phyloP scores from a whole-genome alignment of 2,329 filamentous ascomycete species.

The Akanthomyces muscarius region DNA sequence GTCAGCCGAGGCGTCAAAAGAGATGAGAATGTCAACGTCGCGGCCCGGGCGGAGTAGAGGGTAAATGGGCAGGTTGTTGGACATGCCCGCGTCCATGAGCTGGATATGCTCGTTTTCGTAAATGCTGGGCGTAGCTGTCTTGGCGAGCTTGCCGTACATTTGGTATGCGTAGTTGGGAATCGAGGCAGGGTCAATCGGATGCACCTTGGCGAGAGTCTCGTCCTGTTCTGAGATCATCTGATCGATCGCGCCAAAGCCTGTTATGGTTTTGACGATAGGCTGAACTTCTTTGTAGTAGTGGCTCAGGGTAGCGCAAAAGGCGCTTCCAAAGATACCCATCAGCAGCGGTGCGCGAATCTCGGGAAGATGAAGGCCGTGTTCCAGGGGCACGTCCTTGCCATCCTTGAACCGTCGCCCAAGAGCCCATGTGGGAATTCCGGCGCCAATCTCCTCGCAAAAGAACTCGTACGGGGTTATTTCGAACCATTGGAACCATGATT shows the following conservation, averaged over 20 bases:
- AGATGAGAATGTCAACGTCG: slow-evolving; percentile 83
- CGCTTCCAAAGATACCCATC: slow-evolving; percentile 93
- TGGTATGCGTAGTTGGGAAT: slow-evolving; percentile 87
- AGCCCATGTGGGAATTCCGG: slow-evolving; percentile 93
- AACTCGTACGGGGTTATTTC: slow-evolving; percentile 94
- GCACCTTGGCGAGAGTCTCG: slow-evolving; percentile 82
- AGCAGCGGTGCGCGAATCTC: slow-evolving; percentile 80
- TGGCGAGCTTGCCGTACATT: slow-evolving; percentile 70
- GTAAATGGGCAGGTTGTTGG: slow-evolving; percentile 95
- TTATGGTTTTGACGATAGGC: slow-evolving; percentile 71
- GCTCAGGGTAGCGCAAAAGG: slow-evolving; percentile 90
- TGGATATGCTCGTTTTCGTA: slow-evolving; percentile 68
- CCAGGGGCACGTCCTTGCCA: slow-evolving; percentile 52
- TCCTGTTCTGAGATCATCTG: slow-evolving; percentile 77
- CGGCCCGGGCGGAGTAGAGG: slow-evolving; percentile 84
- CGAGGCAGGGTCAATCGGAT: slow-evolving; percentile 86
- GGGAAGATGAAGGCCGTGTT: slow-evolving; percentile 67
- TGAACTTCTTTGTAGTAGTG: slow-evolving; percentile 94
- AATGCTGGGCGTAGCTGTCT: slow-evolving; percentile 73
- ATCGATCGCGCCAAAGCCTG: slow-evolving; percentile 74
- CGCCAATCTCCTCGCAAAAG: slow-evolving; percentile 86
- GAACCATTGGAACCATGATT: slow-evolving; percentile 97
- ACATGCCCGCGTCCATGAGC: slow-evolving; percentile 97
- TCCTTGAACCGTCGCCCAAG: slow-evolving; percentile 77
- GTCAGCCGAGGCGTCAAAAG: slow-evolving; percentile 92